A percentile compares a stretch with the other conserved stretches of the same genome.
Evolutionary conservation across 2,329 filamentous ascomycete genomes (phyloP).

Genomic region (Zasmidium citrigriseum): DNA sequence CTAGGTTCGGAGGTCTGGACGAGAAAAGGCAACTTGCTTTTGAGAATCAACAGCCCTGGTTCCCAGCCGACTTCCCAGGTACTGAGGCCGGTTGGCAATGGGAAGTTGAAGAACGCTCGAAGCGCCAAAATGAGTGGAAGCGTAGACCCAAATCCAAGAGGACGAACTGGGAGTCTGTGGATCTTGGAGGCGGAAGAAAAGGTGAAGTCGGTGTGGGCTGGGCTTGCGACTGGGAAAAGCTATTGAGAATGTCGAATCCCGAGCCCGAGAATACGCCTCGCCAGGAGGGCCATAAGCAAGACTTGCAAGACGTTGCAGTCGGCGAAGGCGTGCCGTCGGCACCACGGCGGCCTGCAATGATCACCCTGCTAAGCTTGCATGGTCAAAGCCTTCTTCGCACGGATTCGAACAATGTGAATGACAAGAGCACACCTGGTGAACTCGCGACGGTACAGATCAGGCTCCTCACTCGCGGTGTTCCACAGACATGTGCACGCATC

Average conservation of each 20-base stretch:
- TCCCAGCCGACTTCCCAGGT: constrained; percentile 80
- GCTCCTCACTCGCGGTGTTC: constrained; percentile 70
- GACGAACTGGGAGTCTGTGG: constrained; percentile 70
- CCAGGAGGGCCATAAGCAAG: constrained; percentile 3
- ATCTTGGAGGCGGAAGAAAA: constrained; percentile 71
- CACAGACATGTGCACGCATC: constrained; percentile 72
- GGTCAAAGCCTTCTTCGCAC: neutral
- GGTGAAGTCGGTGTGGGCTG: constrained; percentile 83
- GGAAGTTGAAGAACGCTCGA: constrained; percentile 67
- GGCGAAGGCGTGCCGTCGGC: too few species aligned
- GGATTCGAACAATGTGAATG: neutral
- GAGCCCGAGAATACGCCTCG: neutral
- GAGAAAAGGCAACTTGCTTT: constrained; percentile 80
- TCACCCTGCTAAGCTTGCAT: neutral
- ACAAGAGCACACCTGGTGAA: neutral
- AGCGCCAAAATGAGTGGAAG: constrained; percentile 67
- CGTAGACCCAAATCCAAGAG: constrained; percentile 80
- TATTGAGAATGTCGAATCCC: constrained; percentile 48
- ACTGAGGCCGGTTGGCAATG: constrained; percentile 77
- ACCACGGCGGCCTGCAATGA: too few species aligned
- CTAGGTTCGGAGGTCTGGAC: constrained; percentile 77
- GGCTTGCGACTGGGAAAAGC: constrained; percentile 77
- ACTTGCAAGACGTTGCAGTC: too few species aligned
- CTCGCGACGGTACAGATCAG: constrained; percentile 62
- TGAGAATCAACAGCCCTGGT: constrained; percentile 76